Conservation (phyloP, 2,329 filamentous ascomycete genomes). For the Phyllosticta citrichinensis region DNA sequence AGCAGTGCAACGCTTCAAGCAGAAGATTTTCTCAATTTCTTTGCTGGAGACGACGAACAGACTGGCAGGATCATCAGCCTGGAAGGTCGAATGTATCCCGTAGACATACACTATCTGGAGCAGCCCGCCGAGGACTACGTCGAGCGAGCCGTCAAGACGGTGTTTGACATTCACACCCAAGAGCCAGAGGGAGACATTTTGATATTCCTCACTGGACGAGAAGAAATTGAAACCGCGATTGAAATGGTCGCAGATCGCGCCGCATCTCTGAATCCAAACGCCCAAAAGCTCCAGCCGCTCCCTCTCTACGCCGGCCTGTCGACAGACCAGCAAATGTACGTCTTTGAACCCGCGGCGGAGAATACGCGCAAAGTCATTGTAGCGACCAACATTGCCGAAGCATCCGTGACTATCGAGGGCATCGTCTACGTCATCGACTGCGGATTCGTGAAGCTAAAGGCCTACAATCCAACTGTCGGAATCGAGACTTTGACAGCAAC, state of each 20-base stretch:
- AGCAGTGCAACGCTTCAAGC: constrained; percentile 92
- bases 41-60: constrained; percentile 39
- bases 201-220: constrained; percentile 82
- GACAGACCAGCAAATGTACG: constrained; percentile 87
- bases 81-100: constrained; percentile 79
- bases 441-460: constrained; percentile 82
- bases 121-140: constrained; percentile 76
- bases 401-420: constrained; percentile 86
- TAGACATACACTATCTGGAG: constrained; percentile 75
- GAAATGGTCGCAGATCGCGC: constrained; percentile 67
- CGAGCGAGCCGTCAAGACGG: constrained; percentile 68
- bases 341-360: constrained; percentile 75
- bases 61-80: constrained; percentile 61
- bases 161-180: constrained; percentile 76
- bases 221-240: constrained; percentile 81
- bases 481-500: constrained; percentile 81
- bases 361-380: constrained; percentile 86
- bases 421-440: constrained; percentile 86
- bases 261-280: constrained; percentile 49
- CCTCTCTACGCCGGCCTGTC: constrained; percentile 84
- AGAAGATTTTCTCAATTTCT: constrained; percentile 75
- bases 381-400: constrained; percentile 92
- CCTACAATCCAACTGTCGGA: constrained; percentile 72
- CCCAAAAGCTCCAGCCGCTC: constrained; percentile 55
- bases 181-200: constrained; percentile 80